A percentile compares a stretch with the other conserved stretches of the same genome.
phyloP scores from a whole-genome alignment of 2,329 filamentous ascomycete species.

The Penicillium sclerotiorum region DNA sequence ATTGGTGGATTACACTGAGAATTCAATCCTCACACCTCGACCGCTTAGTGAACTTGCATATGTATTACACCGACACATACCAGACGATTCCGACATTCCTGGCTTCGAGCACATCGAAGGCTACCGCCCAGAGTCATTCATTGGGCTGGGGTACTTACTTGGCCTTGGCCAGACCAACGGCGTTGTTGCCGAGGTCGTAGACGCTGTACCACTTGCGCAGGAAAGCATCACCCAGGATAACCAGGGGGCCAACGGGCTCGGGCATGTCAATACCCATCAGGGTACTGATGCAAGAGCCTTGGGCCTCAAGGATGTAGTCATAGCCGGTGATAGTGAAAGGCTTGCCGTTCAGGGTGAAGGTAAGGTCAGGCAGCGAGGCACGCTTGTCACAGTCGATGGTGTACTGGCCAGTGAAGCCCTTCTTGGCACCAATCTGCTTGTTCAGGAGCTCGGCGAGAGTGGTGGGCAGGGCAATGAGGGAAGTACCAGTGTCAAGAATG shows the following conservation, averaged over 20 bases:
- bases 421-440: slow-evolving; percentile 96
- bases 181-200: slow-evolving; percentile 88
- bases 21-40: slow-evolving; percentile 13
- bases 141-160: slow-evolving; percentile 56
- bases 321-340: slow-evolving; percentile 87
- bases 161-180: slow-evolving; percentile 85
- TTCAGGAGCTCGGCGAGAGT: slow-evolving; percentile 94
- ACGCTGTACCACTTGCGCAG: slow-evolving; percentile 74
- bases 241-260: slow-evolving; percentile 83
- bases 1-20: slow-evolving; percentile 9
- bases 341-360: slow-evolving; percentile 85
- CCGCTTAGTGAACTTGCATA: slow-evolving; percentile 10
- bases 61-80: slow-evolving; percentile 18
- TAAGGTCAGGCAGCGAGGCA: slow-evolving; percentile 81
- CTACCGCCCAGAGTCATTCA: slow-evolving; percentile 11
- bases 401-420: slow-evolving; percentile 97
- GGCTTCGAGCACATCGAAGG: slow-evolving; percentile 12
- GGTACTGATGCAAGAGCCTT: slow-evolving; percentile 93
- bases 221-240: slow-evolving; percentile 78
- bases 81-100: slow-evolving; percentile 14
- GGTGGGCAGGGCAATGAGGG: slow-evolving; percentile 90
- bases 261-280: slow-evolving; percentile 97
- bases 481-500: slow-evolving; percentile 97
- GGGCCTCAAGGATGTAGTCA: slow-evolving; percentile 95
- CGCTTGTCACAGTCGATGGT: slow-evolving; percentile 86